These are phyloP conservation scores for Cucumis hystrix DNA, from an alignment of 306 rosid species.

Conservation along the genomic window DNA sequence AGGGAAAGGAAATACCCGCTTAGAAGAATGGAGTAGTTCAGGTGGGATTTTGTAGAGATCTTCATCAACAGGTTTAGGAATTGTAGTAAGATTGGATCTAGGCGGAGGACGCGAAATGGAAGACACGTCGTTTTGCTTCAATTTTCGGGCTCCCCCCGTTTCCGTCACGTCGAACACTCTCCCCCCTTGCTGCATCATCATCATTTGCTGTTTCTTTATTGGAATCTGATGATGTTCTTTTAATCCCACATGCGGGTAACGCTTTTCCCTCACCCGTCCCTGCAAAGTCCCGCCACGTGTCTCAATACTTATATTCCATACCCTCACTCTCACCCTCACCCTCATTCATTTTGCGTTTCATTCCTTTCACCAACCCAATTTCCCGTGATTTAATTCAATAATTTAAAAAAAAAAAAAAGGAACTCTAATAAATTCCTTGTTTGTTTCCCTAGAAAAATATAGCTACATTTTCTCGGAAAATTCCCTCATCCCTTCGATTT, in stretches of 20 bases:
- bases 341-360: not conserved
- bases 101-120: slow-evolving; percentile 12
- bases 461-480: not conserved
- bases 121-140: slow-evolving; percentile 17
- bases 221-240: not conserved
- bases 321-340: no score
- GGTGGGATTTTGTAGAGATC: slow-evolving; percentile 94
- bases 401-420: not conserved
- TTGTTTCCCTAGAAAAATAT: not conserved
- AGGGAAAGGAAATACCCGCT: slow-evolving; percentile 20
- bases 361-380: not conserved
- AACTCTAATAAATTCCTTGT: not conserved
- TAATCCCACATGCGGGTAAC: slow-evolving; percentile 12
- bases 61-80: slow-evolving; percentile 71
- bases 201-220: slow-evolving; percentile 18
- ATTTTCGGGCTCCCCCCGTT: slow-evolving; percentile 21
- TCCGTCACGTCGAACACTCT: slow-evolving; percentile 52
- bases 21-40: slow-evolving; percentile 49
- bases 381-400: not conserved
- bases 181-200: slow-evolving; percentile 16
- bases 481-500: no score
- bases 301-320: not conserved
- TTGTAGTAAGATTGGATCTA: not conserved
- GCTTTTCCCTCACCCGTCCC: slow-evolving; percentile 35
- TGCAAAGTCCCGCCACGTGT: slow-evolving; percentile 4